Evolutionary conservation across 768 basidiomycete genomes (phyloP).

Genomic region (Coprinopsis strossmayeri): DNA sequence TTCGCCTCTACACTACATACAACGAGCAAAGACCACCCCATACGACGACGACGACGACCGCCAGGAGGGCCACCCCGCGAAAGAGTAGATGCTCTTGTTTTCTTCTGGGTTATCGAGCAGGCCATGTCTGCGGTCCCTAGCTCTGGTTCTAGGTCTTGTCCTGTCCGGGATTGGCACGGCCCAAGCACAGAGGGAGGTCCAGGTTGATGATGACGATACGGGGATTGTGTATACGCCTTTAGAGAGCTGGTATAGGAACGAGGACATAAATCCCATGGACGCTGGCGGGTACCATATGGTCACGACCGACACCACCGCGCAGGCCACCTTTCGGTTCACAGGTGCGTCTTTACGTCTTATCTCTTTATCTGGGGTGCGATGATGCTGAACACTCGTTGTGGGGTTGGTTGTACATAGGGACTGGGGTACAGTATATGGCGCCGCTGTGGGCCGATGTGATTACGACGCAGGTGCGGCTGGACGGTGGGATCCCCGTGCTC

Average conservation of each 20-base stretch:
- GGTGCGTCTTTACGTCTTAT: neutral
- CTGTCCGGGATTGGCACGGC: neutral
- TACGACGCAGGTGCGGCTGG: slow-evolving; percentile 2
- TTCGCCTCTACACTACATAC: too few species aligned
- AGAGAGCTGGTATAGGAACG: neutral
- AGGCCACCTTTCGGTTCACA: slow-evolving; percentile 8
- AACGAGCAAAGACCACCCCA: too few species aligned
- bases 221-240: slow-evolving; percentile 1
- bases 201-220: slow-evolving; percentile 7
- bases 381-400: too few species aligned
- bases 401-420: slow-evolving; percentile 1
- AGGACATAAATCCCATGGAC: neutral
- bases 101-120: too few species aligned
- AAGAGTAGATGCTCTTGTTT: too few species aligned
- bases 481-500: neutral
- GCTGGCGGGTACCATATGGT: slow-evolving; percentile 8
- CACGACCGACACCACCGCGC: neutral
- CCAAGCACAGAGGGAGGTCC: neutral
- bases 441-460: slow-evolving; percentile 7
- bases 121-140: too few species aligned
- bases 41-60: too few species aligned
- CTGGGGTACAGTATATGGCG: slow-evolving; percentile 3
- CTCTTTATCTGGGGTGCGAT: neutral
- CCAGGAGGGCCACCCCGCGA: too few species aligned
- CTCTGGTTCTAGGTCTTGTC: neutral